phyloP scores from a whole-genome alignment of 2,329 filamentous ascomycete species.

The Cercospora brassicicola region DNA sequence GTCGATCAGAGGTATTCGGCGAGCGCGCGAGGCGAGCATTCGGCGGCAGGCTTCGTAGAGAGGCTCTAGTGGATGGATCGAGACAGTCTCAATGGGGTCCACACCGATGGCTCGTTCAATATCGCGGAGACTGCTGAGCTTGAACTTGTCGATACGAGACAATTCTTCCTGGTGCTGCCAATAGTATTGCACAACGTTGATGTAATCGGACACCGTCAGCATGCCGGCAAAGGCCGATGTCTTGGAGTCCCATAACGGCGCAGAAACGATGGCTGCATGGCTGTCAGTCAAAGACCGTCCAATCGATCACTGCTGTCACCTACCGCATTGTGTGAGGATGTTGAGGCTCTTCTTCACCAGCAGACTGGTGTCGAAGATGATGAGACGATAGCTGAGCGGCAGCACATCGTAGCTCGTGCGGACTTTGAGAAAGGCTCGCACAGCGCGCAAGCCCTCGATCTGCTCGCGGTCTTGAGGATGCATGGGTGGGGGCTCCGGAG shows the following conservation, averaged over 20 bases:
- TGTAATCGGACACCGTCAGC: conserved; percentile 93
- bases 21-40: conserved; percentile 90
- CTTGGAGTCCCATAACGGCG: conserved; percentile 93
- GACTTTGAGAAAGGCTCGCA: conserved; percentile 93
- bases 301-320: background rate
- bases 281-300: conserved; percentile 16
- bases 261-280: conserved; percentile 85
- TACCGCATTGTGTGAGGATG: conserved; percentile 93
- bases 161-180: conserved; percentile 93
- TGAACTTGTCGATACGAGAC: conserved; percentile 87
- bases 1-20: conserved; percentile 90
- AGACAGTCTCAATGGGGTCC: conserved; percentile 86
- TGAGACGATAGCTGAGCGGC: conserved; percentile 90
- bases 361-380: conserved; percentile 90
- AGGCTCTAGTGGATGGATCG: conserved; percentile 85
- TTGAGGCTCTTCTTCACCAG: conserved; percentile 96
- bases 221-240: conserved; percentile 91
- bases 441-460: conserved; percentile 75
- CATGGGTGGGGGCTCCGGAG: conserved; percentile 16
- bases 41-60: conserved; percentile 92
- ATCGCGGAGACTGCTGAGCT: conserved; percentile 86
- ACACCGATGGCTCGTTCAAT: conserved; percentile 94
- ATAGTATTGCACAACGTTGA: conserved; percentile 99
- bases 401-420: conserved; percentile 97
- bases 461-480: conserved; percentile 69